Evolutionary conservation across 345 rosid genomes (phyloP).

Genomic region (Acer negundo): DNA sequence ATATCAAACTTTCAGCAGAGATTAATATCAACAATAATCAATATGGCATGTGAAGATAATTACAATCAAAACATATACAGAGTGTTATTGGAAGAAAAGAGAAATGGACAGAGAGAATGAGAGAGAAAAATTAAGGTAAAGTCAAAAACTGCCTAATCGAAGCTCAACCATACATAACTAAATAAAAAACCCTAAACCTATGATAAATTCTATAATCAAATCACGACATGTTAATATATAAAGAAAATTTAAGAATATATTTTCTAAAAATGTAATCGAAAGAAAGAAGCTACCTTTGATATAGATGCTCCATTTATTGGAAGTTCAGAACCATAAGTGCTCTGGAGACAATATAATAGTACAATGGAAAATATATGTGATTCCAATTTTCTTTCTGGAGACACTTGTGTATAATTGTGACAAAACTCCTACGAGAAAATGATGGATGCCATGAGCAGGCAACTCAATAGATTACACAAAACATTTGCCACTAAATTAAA

Average conservation of each 20-base stretch:
- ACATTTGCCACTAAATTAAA: slow-evolving; percentile 5
- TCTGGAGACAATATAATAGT: slow-evolving; percentile 61
- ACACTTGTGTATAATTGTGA: slow-evolving; percentile 59
- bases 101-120: neutral
- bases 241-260: neutral
- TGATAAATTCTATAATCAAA: neutral
- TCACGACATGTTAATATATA: neutral
- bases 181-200: neutral
- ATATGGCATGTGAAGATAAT: neutral
- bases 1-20: neutral
- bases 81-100: neutral
- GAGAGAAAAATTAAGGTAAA: neutral
- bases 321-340: slow-evolving; percentile 47
- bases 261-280: neutral
- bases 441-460: slow-evolving; percentile 16
- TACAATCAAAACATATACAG: neutral
- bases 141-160: neutral
- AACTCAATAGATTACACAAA: slow-evolving; percentile 13
- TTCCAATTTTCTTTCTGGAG: slow-evolving; percentile 72
- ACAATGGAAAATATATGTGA: slow-evolving; percentile 67
- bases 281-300: slow-evolving; percentile 51
- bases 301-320: slow-evolving; percentile 54
- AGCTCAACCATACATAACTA: neutral
- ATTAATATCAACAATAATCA: neutral
- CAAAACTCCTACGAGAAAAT: slow-evolving; percentile 53